Conservation (phyloP, 805 yeast species). For the Zygotorulaspora florentina region DNA sequence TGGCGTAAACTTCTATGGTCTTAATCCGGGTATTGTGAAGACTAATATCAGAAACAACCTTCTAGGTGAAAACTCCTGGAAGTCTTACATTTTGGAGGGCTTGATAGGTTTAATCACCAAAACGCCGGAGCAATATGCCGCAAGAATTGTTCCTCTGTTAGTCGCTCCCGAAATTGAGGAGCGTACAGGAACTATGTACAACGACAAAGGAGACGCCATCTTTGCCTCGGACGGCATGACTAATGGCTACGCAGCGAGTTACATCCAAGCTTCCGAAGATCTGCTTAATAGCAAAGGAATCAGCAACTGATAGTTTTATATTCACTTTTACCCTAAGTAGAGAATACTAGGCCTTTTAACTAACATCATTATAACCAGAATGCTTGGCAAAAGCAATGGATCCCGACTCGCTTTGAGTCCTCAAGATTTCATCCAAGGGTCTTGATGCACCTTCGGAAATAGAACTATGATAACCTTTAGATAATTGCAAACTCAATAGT, state of each 20-base stretch:
- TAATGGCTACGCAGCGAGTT: constrained; percentile 28
- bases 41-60: constrained; percentile 37
- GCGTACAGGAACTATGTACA: constrained; percentile 32
- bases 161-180: constrained; percentile 31
- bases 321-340: too few relatives aligned
- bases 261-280: constrained; percentile 25
- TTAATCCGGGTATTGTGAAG: constrained; percentile 40
- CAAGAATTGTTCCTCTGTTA: constrained; percentile 31
- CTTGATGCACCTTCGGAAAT: too few relatives aligned
- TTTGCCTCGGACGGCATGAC: constrained; percentile 31
- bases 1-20: constrained; percentile 33
- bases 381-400: too few relatives aligned
- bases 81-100: constrained; percentile 27
- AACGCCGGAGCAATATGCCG: constrained; percentile 36
- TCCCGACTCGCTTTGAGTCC: too few relatives aligned
- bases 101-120: constrained; percentile 32
- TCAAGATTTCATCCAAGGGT: too few relatives aligned
- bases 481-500: too few relatives aligned
- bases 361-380: too few relatives aligned
- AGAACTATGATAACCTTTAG: too few relatives aligned
- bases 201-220: constrained; percentile 31
- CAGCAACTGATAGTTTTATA: too few relatives aligned
- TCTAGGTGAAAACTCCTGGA: constrained; percentile 30
- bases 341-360: too few relatives aligned
- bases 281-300: constrained; percentile 21